Base-by-base conservation (phyloP, 2,329 filamentous ascomycete genomes). In the Fusarium liriodendri region DNA sequence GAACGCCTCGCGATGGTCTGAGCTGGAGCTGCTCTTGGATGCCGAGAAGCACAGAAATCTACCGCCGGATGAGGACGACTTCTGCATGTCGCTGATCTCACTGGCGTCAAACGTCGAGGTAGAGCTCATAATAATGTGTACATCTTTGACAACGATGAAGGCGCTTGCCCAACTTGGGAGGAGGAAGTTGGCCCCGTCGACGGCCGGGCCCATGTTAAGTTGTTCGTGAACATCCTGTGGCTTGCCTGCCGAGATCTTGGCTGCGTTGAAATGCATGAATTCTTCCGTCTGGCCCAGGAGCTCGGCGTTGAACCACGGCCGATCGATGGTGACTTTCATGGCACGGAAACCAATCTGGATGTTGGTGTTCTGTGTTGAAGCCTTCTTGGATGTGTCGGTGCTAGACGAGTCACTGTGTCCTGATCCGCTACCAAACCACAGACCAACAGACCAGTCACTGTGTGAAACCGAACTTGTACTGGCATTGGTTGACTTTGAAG, bases 341-440 rank as follows among this genome's bases (percentile, higher is more conserved):
- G 60, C 60, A 11, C 60, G 60, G 25, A 63, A 63, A 6, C 32
- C 60, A 33, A 63, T 54, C 13, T 63, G 22, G 14, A 55, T 42
- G 20, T 38, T 27, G 14, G 35, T 55, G 22, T 42, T 55, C 25
- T 54, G 11, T 14, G 29, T 25, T 8, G 13, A 35, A 20, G 47
- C 7, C 9, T 16, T 40, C 25, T 33, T 29, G 16, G 45, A 33
- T 33, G 32, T 33, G 32, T 33, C 32, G 32, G 32, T 13, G 32
- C 32, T 33, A 13, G 32, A 33, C 32, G 32, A 33, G 32, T 33
- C 32, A 13, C 32, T 33, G 32, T 33, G 32, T 33, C 32, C 32
- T 13, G 32, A 33, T 14, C 32, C 32, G 11, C 32, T 22, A 22
- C 22, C 22, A 22, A 22, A 22, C 22, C 22, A 22, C 4, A 22